Evolutionary conservation across 768 basidiomycete genomes (phyloP).

Genomic region (Lentinula raphanica): DNA sequence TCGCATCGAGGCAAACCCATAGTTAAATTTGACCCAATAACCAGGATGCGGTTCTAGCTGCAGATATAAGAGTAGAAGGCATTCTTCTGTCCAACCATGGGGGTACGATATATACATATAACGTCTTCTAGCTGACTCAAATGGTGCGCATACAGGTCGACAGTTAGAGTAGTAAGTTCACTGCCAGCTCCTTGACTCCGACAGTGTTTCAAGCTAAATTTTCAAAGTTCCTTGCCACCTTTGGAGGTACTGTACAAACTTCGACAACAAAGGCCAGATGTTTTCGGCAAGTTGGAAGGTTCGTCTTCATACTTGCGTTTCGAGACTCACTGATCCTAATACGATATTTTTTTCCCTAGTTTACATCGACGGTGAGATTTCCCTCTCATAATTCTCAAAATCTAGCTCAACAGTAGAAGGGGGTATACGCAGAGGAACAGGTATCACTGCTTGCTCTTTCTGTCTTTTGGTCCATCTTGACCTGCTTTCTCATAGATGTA

Average conservation of each 20-base stretch:
- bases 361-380: slow-evolving; percentile 70
- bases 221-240: slow-evolving; percentile 64
- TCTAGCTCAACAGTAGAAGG: slow-evolving; percentile 23
- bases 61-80: slow-evolving; percentile 78
- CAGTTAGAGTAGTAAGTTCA: slow-evolving; percentile 68
- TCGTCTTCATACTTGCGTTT: neutral
- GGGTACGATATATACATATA: slow-evolving; percentile 36
- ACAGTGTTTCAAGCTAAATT: slow-evolving; percentile 20
- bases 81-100: slow-evolving; percentile 92
- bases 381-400: neutral
- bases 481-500: slow-evolving; percentile 45
- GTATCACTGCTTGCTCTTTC: slow-evolving; percentile 26
- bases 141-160: slow-evolving; percentile 39
- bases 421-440: slow-evolving; percentile 73
- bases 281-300: slow-evolving; percentile 72
- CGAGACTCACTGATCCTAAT: neutral
- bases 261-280: slow-evolving; percentile 66
- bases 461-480: neutral
- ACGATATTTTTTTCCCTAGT: slow-evolving; percentile 35
- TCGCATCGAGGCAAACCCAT: slow-evolving; percentile 7
- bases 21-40: neutral
- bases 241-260: slow-evolving; percentile 75
- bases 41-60: slow-evolving; percentile 83
- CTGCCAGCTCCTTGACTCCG: neutral
- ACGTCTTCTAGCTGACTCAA: slow-evolving; percentile 4